A percentile compares a stretch with the other conserved stretches of the same genome.
These are phyloP conservation scores for Acephala macrosclerotiorum DNA, from an alignment of 2,329 filamentous ascomycete species.

Conservation along the genomic window DNA sequence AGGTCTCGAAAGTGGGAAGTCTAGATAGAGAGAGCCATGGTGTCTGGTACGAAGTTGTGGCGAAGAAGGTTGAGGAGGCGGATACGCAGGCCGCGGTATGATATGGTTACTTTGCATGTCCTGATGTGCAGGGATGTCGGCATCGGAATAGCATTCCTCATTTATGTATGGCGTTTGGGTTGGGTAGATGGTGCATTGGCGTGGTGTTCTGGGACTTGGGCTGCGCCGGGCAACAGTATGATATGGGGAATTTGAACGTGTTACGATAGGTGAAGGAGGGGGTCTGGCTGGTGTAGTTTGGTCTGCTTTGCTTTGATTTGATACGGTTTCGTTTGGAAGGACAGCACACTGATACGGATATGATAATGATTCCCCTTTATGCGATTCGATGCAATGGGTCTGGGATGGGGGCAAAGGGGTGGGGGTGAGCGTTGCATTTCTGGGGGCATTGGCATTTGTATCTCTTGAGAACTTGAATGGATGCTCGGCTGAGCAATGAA, in stretches of 20 bases:
- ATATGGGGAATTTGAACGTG: conserved; percentile 14
- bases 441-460: conserved; percentile 1
- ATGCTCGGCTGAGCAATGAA: background rate
- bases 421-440: background rate
- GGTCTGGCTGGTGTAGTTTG: too few species aligned
- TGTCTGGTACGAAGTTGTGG: conserved; percentile 68
- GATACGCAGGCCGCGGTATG: conserved; percentile 6
- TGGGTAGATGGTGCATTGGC: conserved; percentile 18
- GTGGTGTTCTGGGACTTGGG: conserved; percentile 14
- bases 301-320: background rate
- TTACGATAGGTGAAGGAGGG: conserved; percentile 7
- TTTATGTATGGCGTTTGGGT: conserved; percentile 24
- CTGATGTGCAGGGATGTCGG: background rate
- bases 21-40: conserved; percentile 75
- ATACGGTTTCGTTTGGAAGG: conserved; percentile 3
- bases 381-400: background rate
- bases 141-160: background rate
- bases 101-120: conserved; percentile 1
- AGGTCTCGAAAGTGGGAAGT: conserved; percentile 67
- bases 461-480: background rate
- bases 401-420: background rate
- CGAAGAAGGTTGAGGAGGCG: conserved; percentile 33
- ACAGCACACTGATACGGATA: background rate
- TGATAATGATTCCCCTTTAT: conserved; percentile 26
- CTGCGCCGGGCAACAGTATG: background rate